phyloP scores from a whole-genome alignment of 257 asterid species.

The Solanum medicagineum region DNA sequence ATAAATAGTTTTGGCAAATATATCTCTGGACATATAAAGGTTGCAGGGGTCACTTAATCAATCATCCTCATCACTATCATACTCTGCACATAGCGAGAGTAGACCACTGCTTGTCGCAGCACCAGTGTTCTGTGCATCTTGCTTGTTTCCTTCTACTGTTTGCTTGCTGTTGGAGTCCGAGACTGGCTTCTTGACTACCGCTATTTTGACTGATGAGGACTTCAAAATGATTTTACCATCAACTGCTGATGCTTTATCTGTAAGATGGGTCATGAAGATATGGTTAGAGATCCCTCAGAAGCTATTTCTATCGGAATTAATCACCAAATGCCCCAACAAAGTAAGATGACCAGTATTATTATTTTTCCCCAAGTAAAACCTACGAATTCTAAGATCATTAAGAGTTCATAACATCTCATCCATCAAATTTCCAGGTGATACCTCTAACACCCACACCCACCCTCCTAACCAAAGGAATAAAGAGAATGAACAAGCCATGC shows the following conservation, averaged over 20 bases:
- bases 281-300: background rate
- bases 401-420: background rate
- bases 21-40: background rate
- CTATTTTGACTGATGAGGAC: slow-evolving; percentile 24
- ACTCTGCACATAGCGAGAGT: slow-evolving; percentile 41
- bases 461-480: background rate
- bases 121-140: background rate
- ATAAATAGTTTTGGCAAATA: background rate
- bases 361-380: background rate
- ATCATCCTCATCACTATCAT: slow-evolving; percentile 49
- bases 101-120: slow-evolving; percentile 15
- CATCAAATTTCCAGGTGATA: background rate
- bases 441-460: background rate
- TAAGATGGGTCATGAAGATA: background rate
- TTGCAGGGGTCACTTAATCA: background rate
- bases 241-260: slow-evolving; percentile 6
- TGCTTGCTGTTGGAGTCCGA: slow-evolving; percentile 4
- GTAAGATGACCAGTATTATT: background rate
- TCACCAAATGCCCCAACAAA: background rate
- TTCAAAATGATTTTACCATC: slow-evolving; percentile 4
- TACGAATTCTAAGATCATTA: background rate
- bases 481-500: background rate
- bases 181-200: slow-evolving; percentile 34
- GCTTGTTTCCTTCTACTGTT: background rate
- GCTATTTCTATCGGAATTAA: background rate